Evolutionary conservation across 2,329 filamentous ascomycete genomes (phyloP), one percentile per base, ranked within the genome.

Genomic region (Diaporthe destruens): DNA sequence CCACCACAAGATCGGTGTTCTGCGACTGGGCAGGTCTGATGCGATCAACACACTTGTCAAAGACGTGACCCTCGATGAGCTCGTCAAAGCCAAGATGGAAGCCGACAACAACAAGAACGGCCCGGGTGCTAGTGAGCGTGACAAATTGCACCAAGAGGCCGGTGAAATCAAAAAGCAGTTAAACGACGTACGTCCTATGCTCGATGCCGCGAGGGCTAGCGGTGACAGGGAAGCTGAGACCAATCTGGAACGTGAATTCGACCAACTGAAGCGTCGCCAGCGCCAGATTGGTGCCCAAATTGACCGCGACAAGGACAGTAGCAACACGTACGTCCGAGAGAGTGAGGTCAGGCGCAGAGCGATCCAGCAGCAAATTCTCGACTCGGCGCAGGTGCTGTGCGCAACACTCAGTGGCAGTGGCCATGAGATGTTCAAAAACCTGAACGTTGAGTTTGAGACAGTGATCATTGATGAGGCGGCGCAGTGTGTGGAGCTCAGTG

Each of bases 401-500:
- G 94, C 96, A 54, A 99, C 96, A 0, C 90, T 99, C 57, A 98
- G 95, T 81, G 96, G 96, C 78, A 96, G 93, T 81, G 96, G 96
- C 4, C 97, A 99, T 79, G 96, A 99, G 76, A 97, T 98, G 91
- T 98, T 99, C 84, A 94, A 96, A 82, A 93, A 92, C 77, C 84
- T 99, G 71, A 95, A 94, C 77, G 94, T 99, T 67, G 96, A 99
- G 81, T 99, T 99, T 77, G 96, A 99, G 83, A 98, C 96, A 0
- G 96, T 99, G 76, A 94, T 99, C 77, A 98, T 99, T 75, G 96
- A 99, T 78, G 96, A 99, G 84, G 96, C 96, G 4, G 96, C 96
- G 20, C 96, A 99, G 86, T 99, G 96, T 81, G 97, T 99, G 74
- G 96, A 99, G 84, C 88, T 99, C 79, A 98, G 95, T 79, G 96